Base-by-base conservation (phyloP, 2,329 filamentous ascomycete species). In the Fusarium siculi region DNA sequence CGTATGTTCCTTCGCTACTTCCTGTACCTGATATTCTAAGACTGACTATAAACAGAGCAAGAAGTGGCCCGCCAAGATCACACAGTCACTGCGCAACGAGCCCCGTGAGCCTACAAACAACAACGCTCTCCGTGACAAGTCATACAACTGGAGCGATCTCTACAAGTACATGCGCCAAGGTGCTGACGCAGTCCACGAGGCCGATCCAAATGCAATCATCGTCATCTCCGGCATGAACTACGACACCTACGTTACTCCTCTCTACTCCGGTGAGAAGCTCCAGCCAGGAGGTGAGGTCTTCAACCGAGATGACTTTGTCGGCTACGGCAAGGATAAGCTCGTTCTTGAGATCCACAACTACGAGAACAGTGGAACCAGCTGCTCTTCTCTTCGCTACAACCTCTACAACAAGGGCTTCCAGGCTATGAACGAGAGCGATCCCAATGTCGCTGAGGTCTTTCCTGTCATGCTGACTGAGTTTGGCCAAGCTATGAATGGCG, bases 271-370 rank as follows among this genome's bases (percentile, higher is more conserved):
- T 14, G 82, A 82, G 1, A 83, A 85, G 7, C 81, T 90, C 10
- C 82, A 84, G 14, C 86, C 87, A 1, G 83, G 86, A 21, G 85
- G 80, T 19, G 79, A 63, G 21, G 83, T 71, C 7, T 90, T 89
- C 74, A 80, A 75, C 58, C 77, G 81, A 7, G 74, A 74, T 19
- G 85, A 87, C 74, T 90, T 89, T 72, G 70, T 80, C 4, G 84
- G 83, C 2, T 88, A 86, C 77, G 80, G 80, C 4, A 55, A 73
- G 3, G 79, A 89, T 74, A 90, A 90, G 80, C 82, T 90, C 0
- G 88, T 89, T 12, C 83, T 90, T 5, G 89, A 91, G 78, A 81
- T 91, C 15, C 89, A 91, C 83, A 90, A 89, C 80, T 91, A 91
- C 78, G 82, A 88, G 67, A 88, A 84, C 72, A 76, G 78, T n/a